Percentiles rank a stretch among this genome's conserved stretches.
These are phyloP conservation scores for Psilocybe cyanescens DNA, from an alignment of 768 basidiomycete genomes.

Conservation along the genomic window DNA sequence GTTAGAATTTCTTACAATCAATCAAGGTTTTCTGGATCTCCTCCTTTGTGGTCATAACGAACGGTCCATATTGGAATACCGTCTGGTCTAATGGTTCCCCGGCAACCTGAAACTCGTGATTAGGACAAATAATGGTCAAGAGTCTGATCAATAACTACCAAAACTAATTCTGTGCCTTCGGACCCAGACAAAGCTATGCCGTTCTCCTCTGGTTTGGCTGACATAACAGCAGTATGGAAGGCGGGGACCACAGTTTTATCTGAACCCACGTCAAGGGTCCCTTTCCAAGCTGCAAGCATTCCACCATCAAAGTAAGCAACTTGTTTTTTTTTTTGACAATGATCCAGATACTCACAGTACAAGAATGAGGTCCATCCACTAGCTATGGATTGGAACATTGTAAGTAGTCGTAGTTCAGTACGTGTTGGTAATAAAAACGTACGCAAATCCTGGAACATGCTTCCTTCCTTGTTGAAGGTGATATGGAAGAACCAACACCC, in stretches of 20 bases:
- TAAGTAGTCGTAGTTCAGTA: conserved; percentile 2
- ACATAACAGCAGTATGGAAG: conserved; percentile 87
- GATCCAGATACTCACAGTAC: conserved; percentile 58
- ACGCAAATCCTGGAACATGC: conserved; percentile 86
- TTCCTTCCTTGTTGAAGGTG: conserved; percentile 62
- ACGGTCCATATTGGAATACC: conserved; percentile 87
- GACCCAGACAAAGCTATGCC: conserved; percentile 70
- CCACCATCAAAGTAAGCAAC: neutral
- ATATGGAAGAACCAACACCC: conserved; percentile 95
- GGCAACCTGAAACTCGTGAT: conserved; percentile 53
- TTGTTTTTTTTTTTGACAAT: neutral
- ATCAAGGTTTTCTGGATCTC: conserved; percentile 83
- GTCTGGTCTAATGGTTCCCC: conserved; percentile 90
- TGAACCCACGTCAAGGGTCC: conserved; percentile 62
- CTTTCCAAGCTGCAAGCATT: conserved; percentile 58
- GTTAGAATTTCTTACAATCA: conserved; percentile 60
- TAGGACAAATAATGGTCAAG: conserved; percentile 5
- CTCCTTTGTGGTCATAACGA: conserved; percentile 81
- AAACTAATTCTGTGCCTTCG: conserved; percentile 71
- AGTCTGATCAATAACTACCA: conserved; percentile 44
- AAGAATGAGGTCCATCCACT: conserved; percentile 90
- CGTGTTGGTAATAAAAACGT: conserved; percentile 27
- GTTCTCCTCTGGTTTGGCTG: conserved; percentile 55
- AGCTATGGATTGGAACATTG: conserved; percentile 41
- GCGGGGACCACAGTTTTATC: conserved; percentile 47